Percentiles rank a stretch among this genome's conserved stretches.
Evolutionary conservation across 148 eudicot genomes (phyloP).

Genomic region (Simmondsia chinensis): DNA sequence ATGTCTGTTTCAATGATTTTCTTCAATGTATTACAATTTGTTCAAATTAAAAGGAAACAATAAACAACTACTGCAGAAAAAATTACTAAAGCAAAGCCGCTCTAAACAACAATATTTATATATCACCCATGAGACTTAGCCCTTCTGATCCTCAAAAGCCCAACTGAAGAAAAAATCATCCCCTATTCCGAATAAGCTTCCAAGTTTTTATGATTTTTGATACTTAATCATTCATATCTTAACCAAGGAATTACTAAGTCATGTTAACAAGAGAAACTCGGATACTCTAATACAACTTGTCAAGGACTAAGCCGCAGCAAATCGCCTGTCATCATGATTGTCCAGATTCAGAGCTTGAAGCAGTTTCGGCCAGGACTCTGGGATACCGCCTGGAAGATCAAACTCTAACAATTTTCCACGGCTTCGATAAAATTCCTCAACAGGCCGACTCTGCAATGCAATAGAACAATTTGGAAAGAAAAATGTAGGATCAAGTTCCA

Average conservation of each 20-base stretch:
- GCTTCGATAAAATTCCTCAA: constrained; percentile 71
- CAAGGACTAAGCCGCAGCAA: constrained; percentile 52
- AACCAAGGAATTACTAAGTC: background rate
- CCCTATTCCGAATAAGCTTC: constrained; percentile 1
- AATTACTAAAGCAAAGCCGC: too few relatives aligned
- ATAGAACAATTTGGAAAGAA: background rate
- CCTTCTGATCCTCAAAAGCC: background rate
- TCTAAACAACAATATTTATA: too few relatives aligned
- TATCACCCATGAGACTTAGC: too few relatives aligned
- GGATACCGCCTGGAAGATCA: constrained; percentile 91
- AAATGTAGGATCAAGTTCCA: background rate
- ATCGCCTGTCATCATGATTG: constrained; percentile 34
- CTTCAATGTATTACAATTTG: too few relatives aligned
- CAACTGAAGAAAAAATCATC: background rate
- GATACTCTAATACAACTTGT: constrained; percentile 5
- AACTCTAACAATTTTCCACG: constrained; percentile 74
- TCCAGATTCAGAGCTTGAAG: constrained; percentile 64
- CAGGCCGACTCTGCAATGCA: constrained; percentile 63
- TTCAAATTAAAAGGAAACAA: too few relatives aligned
- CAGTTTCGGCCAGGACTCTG: constrained; percentile 90
- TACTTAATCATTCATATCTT: background rate
- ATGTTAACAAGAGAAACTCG: constrained; percentile 9
- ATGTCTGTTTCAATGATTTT: too few relatives aligned
- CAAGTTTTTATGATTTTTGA: constrained; percentile 10
- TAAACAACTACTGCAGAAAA: too few relatives aligned